A percentile compares a stretch with the other conserved stretches of the same genome.
Evolutionary conservation across 306 rosid species (phyloP).

Genomic region (Datisca glomerata): DNA sequence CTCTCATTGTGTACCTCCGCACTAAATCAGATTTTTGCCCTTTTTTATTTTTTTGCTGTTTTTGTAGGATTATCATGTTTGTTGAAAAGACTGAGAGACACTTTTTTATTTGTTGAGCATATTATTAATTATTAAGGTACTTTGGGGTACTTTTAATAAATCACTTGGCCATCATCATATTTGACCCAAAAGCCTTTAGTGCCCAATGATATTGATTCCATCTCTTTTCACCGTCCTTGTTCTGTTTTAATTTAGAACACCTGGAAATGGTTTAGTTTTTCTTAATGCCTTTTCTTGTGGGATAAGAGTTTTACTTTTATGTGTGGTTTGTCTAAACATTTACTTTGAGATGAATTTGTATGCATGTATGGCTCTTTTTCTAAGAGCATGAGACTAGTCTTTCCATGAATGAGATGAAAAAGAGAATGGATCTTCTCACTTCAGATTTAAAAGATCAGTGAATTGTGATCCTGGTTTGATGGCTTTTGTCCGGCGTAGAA

Average conservation of each 20-base stretch:
- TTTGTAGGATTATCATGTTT: conserved; percentile 3
- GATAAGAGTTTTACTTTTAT: too few species aligned
- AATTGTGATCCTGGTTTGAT: conserved; percentile 9
- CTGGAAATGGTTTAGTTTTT: conserved; percentile 12
- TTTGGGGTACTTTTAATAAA: conserved; percentile 8
- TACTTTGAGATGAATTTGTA: too few species aligned
- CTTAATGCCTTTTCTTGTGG: neutral
- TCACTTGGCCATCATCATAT: conserved; percentile 13
- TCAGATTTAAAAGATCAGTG: conserved; percentile 2
- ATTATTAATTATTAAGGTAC: conserved; percentile 18
- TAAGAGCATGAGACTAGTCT: too few species aligned
- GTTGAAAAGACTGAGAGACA: conserved; percentile 11
- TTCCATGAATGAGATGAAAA: too few species aligned
- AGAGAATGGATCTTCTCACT: conserved; percentile 17
- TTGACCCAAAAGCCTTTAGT: too few species aligned
- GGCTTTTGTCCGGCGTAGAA: conserved; percentile 17
- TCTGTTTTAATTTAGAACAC: conserved; percentile 1
- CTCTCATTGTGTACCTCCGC: neutral
- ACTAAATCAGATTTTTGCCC: neutral
- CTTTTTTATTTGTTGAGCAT: too few species aligned
- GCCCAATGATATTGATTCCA: too few species aligned
- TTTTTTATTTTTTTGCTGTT: conserved; percentile 6
- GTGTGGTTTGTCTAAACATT: too few species aligned
- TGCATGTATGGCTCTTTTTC: too few species aligned
- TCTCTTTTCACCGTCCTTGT: conserved; percentile 7